These are phyloP conservation scores for Bruguiera hainesii DNA, from an alignment of 441 rosid genomes.

Conservation along the genomic window DNA sequence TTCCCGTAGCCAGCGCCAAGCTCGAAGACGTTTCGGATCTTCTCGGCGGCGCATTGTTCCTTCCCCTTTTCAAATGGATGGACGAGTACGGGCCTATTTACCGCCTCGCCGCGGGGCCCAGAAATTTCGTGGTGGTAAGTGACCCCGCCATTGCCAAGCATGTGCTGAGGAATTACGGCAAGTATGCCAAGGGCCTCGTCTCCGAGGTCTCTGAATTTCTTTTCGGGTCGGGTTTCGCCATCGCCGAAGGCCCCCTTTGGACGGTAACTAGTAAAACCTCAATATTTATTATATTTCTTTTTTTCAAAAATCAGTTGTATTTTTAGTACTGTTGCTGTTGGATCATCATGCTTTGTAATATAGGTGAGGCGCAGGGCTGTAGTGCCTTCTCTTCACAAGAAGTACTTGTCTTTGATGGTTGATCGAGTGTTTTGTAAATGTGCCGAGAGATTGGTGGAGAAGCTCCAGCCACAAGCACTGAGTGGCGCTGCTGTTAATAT, in stretches of 20 bases:
- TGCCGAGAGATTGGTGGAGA: slow-evolving; percentile 87
- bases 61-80: slow-evolving; percentile 95
- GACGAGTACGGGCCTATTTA: slow-evolving; percentile 80
- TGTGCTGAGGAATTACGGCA: slow-evolving; percentile 73
- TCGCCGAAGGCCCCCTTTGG: slow-evolving; percentile 89
- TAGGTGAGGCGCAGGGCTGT: slow-evolving; percentile 91
- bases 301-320: no score
- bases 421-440: slow-evolving; percentile 82
- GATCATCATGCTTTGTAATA: slow-evolving; percentile 9
- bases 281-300: no score
- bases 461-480: slow-evolving; percentile 57
- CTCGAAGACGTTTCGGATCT: slow-evolving; percentile 87
- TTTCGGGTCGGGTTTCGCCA: slow-evolving; percentile 89
- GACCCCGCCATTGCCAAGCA: slow-evolving; percentile 91
- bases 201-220: slow-evolving; percentile 89
- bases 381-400: slow-evolving; percentile 84
- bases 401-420: slow-evolving; percentile 76
- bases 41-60: slow-evolving; percentile 85
- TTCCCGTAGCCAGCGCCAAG: slow-evolving; percentile 79
- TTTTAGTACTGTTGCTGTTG: slow-evolving; percentile 7
- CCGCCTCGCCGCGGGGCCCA: slow-evolving; percentile 86
- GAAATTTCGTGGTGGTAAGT: slow-evolving; percentile 82
- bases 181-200: slow-evolving; percentile 82
- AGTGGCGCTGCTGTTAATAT: slow-evolving; percentile 77
- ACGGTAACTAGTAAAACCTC: slow-evolving; percentile 41